These are phyloP conservation scores for Zizania latifolia DNA, from an alignment of 176 grass and related monocot species.

Conservation along the genomic window DNA sequence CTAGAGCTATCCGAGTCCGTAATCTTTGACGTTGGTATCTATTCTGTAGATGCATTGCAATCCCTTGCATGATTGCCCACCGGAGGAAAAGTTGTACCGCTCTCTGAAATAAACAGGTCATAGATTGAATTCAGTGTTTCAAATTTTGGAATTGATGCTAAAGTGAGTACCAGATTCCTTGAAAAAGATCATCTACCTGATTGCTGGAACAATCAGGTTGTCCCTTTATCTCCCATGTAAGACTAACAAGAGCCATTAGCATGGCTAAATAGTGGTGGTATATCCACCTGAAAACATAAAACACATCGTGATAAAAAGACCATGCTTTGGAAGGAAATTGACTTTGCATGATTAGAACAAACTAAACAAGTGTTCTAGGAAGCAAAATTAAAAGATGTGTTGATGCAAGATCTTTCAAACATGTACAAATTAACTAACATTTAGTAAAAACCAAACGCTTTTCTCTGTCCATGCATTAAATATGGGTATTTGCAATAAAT, in stretches of 20 bases:
- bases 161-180: neutral
- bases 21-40: conserved; percentile 98
- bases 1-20: conserved; percentile 91
- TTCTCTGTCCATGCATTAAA: neutral
- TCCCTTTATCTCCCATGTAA: conserved; percentile 96
- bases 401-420: neutral
- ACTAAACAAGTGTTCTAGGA: neutral
- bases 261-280: conserved; percentile 98
- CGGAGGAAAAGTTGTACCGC: conserved; percentile 89
- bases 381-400: neutral
- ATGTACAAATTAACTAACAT: neutral
- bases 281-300: conserved; percentile 79
- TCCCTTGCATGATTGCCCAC: conserved; percentile 98
- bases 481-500: neutral
- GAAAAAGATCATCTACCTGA: conserved; percentile 45
- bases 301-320: neutral
- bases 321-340: neutral
- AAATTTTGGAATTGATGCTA: neutral
- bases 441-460: neutral
- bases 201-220: conserved; percentile 87
- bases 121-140: conserved; percentile 7
- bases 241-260: conserved; percentile 91
- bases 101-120: conserved; percentile 38
- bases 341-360: neutral
- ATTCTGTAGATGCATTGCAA: conserved; percentile 98